Evolutionary conservation across 2,329 filamentous ascomycete species (phyloP).

Genomic region (Pseudogymnoascus sp.): DNA sequence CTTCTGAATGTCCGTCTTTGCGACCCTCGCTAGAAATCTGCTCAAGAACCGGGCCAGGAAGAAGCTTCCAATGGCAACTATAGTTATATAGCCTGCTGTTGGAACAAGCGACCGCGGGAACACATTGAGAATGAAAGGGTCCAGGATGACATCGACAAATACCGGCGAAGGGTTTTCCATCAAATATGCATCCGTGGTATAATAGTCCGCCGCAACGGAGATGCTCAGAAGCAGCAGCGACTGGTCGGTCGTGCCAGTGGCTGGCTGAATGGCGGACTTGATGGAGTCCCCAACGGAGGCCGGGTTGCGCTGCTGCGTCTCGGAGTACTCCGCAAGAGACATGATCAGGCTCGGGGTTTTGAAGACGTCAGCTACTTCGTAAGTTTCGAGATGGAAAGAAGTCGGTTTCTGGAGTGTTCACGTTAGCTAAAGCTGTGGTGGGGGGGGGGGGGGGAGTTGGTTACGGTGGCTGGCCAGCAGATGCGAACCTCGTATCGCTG

Average conservation of each 20-base stretch:
- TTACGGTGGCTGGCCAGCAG: conserved; percentile 84
- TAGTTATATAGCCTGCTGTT: conserved; percentile 58
- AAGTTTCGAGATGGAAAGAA: conserved; percentile 60
- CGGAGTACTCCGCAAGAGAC: conserved; percentile 56
- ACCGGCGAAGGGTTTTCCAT: conserved; percentile 72
- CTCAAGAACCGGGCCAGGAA: conserved; percentile 22
- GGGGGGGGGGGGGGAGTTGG: background rate
- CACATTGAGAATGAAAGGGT: conserved; percentile 73
- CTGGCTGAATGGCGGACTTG: conserved; percentile 12
- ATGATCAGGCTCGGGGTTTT: conserved; percentile 53
- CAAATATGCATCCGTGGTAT: conserved; percentile 60
- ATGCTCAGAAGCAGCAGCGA: conserved; percentile 49
- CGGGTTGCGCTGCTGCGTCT: conserved; percentile 35
- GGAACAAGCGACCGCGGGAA: conserved; percentile 70
- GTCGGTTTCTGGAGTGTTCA: conserved; percentile 66
- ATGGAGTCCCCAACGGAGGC: conserved; percentile 13
- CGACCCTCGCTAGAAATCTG: conserved; percentile 17
- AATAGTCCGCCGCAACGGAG: conserved; percentile 74
- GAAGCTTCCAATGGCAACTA: conserved; percentile 43
- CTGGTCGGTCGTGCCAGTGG: conserved; percentile 7
- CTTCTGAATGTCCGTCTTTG: background rate
- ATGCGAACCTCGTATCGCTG: conserved; percentile 85
- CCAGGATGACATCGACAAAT: conserved; percentile 71
- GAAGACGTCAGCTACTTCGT: conserved; percentile 53
- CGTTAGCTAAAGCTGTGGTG: conserved; percentile 2